phyloP scores from a whole-genome alignment of 768 basidiomycete genomes.

The Crassisporium funariophilum region DNA sequence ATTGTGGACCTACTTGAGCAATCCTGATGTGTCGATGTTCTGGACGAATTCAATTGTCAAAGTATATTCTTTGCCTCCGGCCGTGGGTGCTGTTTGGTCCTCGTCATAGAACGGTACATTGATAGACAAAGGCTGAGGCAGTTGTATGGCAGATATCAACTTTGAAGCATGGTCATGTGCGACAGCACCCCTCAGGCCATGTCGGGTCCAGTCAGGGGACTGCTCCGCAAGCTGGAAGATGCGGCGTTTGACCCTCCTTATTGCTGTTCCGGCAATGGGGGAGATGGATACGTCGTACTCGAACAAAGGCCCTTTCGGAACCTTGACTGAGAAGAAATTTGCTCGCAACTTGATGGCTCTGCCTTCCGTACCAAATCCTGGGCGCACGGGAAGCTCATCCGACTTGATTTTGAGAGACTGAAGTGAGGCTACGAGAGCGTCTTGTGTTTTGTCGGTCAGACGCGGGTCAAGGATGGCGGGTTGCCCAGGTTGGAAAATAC shows the following conservation, averaged over 20 bases:
- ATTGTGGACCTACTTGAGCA: conserved; percentile 37
- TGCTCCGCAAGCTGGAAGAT: conserved; percentile 66
- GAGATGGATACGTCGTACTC: conserved; percentile 65
- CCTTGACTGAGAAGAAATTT: conserved; percentile 67
- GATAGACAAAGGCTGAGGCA: conserved; percentile 49
- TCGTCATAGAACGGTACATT: conserved; percentile 50
- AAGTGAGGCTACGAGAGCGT: conserved; percentile 42
- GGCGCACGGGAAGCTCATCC: conserved; percentile 56
- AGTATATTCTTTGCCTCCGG: conserved; percentile 48
- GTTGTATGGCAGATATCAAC: conserved; percentile 47
- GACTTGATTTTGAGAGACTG: conserved; percentile 31
- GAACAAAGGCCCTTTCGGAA: conserved; percentile 49
- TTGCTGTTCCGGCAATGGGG: conserved; percentile 50
- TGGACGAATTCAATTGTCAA: conserved; percentile 44
- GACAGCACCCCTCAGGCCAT: conserved; percentile 50
- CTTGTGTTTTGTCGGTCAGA: conserved; percentile 41
- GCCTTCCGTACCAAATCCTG: conserved; percentile 58
- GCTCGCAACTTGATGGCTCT: conserved; percentile 53
- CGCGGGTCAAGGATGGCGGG: conserved; percentile 46
- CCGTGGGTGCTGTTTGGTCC: conserved; percentile 49
- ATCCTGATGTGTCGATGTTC: conserved; percentile 54
- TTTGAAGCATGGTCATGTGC: conserved; percentile 61
- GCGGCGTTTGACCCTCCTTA: conserved; percentile 55
- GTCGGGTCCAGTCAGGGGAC: conserved; percentile 46
- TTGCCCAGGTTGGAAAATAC: conserved; percentile 42